These are phyloP conservation scores for Zygosaccharomyces pseudorouxii DNA, from an alignment of 805 yeast species.

Conservation along the genomic window DNA sequence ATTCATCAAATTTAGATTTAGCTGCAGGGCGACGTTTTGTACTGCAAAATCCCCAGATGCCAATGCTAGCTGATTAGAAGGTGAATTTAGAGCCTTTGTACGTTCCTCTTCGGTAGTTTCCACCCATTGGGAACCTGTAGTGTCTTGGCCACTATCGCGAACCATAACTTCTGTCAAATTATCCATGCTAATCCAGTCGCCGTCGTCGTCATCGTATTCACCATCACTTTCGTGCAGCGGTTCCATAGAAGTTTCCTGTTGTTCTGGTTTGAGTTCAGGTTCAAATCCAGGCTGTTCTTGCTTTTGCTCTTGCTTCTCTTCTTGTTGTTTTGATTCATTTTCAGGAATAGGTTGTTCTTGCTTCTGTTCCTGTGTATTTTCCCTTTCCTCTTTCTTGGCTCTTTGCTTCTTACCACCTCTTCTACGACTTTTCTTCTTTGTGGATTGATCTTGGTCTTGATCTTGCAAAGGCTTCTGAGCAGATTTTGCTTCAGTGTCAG, in stretches of 20 bases:
- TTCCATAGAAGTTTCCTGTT: neutral
- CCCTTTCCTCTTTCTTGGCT: conserved; percentile 46
- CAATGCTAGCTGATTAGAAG: conserved; percentile 67
- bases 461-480: neutral
- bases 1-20: conserved; percentile 84
- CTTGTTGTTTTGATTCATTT: conserved; percentile 1
- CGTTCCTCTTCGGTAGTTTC: conserved; percentile 31
- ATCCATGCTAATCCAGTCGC: conserved; percentile 93
- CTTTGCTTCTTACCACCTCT: conserved; percentile 65
- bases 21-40: conserved; percentile 89
- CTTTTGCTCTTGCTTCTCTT: neutral
- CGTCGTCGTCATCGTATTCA: conserved; percentile 68
- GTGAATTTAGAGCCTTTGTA: conserved; percentile 21
- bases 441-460: conserved; percentile 5
- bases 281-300: conserved; percentile 2
- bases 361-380: conserved; percentile 1
- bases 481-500: conserved; percentile 16
- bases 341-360: neutral
- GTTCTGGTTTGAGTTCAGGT: neutral
- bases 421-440: conserved; percentile 43
- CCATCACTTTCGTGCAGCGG: conserved; percentile 30
- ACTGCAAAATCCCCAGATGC: conserved; percentile 97
- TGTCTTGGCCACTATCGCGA: conserved; percentile 62
- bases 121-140: conserved; percentile 36
- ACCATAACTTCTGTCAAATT: conserved; percentile 66